A percentile compares a stretch with the other conserved stretches of the same genome.
Evolutionary conservation across 805 yeast species (phyloP).

Genomic region (Nematodospora valgi): DNA sequence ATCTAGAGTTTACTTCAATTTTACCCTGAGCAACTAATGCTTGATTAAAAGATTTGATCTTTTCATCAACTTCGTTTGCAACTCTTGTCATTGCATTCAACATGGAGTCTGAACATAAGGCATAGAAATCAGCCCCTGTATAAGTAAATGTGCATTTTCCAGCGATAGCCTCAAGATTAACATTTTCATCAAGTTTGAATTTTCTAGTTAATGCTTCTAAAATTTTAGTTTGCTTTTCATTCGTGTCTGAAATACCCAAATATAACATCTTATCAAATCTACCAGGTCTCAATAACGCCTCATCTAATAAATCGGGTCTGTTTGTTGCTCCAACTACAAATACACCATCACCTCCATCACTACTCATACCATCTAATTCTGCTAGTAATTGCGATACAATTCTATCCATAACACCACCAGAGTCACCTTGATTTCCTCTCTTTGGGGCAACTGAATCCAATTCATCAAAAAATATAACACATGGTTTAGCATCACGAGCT

Average conservation of each 20-base stretch:
- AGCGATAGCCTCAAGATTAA: slow-evolving; percentile 59
- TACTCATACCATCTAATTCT: slow-evolving; percentile 95
- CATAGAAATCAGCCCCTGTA: slow-evolving; percentile 98
- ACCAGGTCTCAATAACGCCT: slow-evolving; percentile 90
- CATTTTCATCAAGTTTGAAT: slow-evolving; percentile 57
- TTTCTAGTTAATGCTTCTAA: slow-evolving; percentile 86
- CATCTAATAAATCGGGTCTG: slow-evolving; percentile 92
- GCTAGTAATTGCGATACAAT: slow-evolving; percentile 94
- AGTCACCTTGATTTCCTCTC: slow-evolving; percentile 97
- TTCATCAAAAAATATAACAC: slow-evolving; percentile 97
- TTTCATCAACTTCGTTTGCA: slow-evolving; percentile 70
- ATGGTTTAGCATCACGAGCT: slow-evolving; percentile 95
- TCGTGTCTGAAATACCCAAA: slow-evolving; percentile 87
- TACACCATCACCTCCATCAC: slow-evolving; percentile 70
- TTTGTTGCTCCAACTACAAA: slow-evolving; percentile 99
- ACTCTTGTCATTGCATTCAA: slow-evolving; percentile 92
- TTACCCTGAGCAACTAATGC: slow-evolving; percentile 23
- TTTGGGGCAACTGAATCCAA: slow-evolving; percentile 98
- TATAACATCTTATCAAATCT: slow-evolving; percentile 94
- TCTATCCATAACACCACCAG: slow-evolving; percentile 99
- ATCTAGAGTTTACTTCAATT: slow-evolving; percentile 58
- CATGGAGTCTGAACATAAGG: slow-evolving; percentile 93
- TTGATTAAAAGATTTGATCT: slow-evolving; percentile 52
- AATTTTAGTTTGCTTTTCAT: slow-evolving; percentile 82
- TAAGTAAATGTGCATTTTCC: slow-evolving; percentile 78